These are phyloP conservation scores for Diaporthe longicolla DNA, from an alignment of 2,329 filamentous ascomycete species.

Conservation along the genomic window DNA sequence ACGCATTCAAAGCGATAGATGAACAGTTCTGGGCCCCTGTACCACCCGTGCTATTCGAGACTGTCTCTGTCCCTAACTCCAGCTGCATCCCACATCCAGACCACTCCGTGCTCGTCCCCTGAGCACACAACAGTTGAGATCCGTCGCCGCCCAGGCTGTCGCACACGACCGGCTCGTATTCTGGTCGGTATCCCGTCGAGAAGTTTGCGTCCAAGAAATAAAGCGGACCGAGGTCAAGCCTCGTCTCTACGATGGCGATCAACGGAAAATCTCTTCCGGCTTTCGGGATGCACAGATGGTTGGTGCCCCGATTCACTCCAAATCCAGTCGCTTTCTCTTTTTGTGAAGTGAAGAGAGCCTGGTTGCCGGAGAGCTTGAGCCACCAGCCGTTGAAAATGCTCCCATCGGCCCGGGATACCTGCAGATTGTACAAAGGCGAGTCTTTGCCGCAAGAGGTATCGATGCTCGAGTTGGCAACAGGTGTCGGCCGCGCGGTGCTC, in stretches of 20 bases:
- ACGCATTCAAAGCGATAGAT: conserved; percentile 29
- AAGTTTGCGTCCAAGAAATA: conserved; percentile 38
- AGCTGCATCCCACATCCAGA: conserved; percentile 37
- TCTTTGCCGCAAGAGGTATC: conserved; percentile 36
- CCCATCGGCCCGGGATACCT: conserved; percentile 27
- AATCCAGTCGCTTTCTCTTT: conserved; percentile 36
- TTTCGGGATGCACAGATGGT: conserved; percentile 33
- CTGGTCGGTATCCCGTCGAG: conserved; percentile 17
- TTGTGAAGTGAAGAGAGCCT: conserved; percentile 32
- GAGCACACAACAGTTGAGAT: conserved; percentile 26
- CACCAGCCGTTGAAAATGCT: conserved; percentile 33
- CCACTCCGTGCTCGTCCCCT: conserved; percentile 11
- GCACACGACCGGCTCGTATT: conserved; percentile 35
- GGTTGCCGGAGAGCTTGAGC: conserved; percentile 31
- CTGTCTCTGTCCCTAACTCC: conserved; percentile 6
- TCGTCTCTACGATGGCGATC: conserved; percentile 36
- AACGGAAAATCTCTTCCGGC: background rate
- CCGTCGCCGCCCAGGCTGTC: conserved; percentile 9
- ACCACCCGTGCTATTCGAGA: background rate
- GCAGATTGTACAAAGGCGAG: conserved; percentile 25
- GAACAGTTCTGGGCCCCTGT: conserved; percentile 22
- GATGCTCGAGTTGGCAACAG: background rate
- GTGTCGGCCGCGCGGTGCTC: conserved; percentile 30
- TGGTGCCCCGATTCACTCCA: conserved; percentile 24
- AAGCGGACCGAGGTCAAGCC: conserved; percentile 28